Base-by-base conservation (phyloP, 148 eudicot species). In the Cornus kousa region DNA sequence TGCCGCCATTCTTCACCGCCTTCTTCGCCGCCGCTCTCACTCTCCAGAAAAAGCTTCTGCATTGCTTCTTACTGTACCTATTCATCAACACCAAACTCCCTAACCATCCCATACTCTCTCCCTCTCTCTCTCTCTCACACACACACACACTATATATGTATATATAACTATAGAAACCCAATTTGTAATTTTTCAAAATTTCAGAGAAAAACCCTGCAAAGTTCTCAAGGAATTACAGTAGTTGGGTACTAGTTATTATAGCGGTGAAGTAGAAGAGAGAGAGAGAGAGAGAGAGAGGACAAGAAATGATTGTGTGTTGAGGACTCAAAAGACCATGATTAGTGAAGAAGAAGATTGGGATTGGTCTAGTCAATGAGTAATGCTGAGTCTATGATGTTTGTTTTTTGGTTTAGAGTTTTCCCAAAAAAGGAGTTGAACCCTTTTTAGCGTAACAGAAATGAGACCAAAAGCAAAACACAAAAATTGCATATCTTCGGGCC, bases 21-120 rank as follows among this genome's bases (percentile, higher is more conserved):
- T 88, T 87, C 72, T 78, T 89, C 22, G 88, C 50, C 19, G 89
- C 84, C 77, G 92, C 89, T 83, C 77, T 88, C 55, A 89, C 46
- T 77, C 82, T 92, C 86, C 87, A 80, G 48, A 87, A 80, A 13
- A 92, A 72, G 65, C 82, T 88, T 39, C 86, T 87, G 80, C 91
- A 91, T 79, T 91, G 92, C 74, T 82, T 86, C 77, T 81, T 90
- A 53, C 81, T 71, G 72, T 43, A 77, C 67, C 64, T 84, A 81
- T 76, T 87, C 72, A 82, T 81, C 86, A 90, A 73, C 8, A 64
- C 39, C 68, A 88, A 60, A 9, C 77, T 85, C n/a, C 77, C 80
- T 13, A 74, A 55, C 65, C 88, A 71, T 70, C 87, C 89, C 90
- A 85, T 82, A 67, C 59, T 72, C 31, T 65, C 24, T n/a, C 23